These are phyloP conservation scores for Eleusine indica DNA, from an alignment of 176 grass and related monocot species.

Conservation along the genomic window DNA sequence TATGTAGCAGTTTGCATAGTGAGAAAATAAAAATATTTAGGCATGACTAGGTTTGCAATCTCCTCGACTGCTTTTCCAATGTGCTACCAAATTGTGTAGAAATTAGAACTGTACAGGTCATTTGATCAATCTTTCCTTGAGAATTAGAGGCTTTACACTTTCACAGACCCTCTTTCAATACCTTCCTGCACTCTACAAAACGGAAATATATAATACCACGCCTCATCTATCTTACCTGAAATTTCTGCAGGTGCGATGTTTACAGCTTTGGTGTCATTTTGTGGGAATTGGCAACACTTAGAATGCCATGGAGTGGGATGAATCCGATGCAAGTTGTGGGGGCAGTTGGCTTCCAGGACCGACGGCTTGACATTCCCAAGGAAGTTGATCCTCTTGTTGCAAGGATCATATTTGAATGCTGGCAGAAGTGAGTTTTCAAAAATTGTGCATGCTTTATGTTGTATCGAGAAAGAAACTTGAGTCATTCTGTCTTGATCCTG, in stretches of 20 bases:
- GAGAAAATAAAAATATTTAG: not conserved
- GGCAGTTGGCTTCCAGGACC: constrained; percentile 96
- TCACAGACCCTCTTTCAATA: not conserved
- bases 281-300: constrained; percentile 91
- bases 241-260: constrained; percentile 77
- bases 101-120: not conserved
- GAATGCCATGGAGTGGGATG: constrained; percentile 98
- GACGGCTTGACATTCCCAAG: constrained; percentile 88
- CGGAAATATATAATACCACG: not conserved
- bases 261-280: constrained; percentile 99
- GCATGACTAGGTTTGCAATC: not conserved
- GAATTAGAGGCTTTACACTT: not conserved
- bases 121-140: constrained; percentile 13
- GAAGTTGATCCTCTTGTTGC: constrained; percentile 88
- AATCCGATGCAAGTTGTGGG: constrained; percentile 99
- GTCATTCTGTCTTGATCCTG: not conserved
- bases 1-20: not conserved
- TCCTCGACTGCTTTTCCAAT: constrained; percentile 6
- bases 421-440: constrained; percentile 77
- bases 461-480: not conserved
- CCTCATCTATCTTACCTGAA: constrained; percentile 21
- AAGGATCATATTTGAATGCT: constrained; percentile 89
- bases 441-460: not conserved
- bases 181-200: not conserved
- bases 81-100: constrained; percentile 10